Percentiles rank a stretch among this genome's conserved stretches.
Conservation (phyloP, 2,329 filamentous ascomycete genomes). For the Sarocladium oryzae region DNA sequence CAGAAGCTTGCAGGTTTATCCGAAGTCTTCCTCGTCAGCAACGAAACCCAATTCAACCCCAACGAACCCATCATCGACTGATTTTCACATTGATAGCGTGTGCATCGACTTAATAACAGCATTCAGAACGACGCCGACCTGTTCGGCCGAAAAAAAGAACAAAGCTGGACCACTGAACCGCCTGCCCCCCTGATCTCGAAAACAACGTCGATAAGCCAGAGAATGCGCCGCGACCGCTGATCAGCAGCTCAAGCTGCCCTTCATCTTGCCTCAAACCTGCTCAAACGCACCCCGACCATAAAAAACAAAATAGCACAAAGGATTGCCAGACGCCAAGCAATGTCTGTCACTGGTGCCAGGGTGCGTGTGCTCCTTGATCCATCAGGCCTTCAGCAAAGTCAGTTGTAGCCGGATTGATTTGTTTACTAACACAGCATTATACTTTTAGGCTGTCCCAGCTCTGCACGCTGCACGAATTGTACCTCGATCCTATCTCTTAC, state of each 20-base stretch:
- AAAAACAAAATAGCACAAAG: no score
- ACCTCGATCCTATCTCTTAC: background rate
- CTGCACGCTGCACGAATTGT: background rate
- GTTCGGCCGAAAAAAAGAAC: background rate
- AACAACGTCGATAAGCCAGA: background rate
- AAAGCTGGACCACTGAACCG: no score
- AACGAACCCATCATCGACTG: background rate
- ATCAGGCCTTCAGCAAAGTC: no score
- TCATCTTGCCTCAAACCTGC: background rate
- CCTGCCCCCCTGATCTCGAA: no score
- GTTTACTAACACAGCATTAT: background rate
- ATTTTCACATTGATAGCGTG: background rate
- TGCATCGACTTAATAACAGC: background rate
- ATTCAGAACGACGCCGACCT: background rate
- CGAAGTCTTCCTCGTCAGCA: background rate
- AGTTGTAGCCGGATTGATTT: no score
- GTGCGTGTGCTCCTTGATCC: background rate
- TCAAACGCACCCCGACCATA: background rate
- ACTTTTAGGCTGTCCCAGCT: background rate
- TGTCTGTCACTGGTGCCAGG: background rate
- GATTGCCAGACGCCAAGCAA: background rate
- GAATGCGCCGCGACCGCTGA: conserved; percentile 4
- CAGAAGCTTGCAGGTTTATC: conserved; percentile 1
- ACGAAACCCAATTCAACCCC: background rate
- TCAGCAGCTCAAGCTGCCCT: conserved; percentile 8